Percentiles rank a stretch among this genome's conserved stretches.
Conservation (phyloP, 768 basidiomycete genomes). For the Psilocybe tampanensis region DNA sequence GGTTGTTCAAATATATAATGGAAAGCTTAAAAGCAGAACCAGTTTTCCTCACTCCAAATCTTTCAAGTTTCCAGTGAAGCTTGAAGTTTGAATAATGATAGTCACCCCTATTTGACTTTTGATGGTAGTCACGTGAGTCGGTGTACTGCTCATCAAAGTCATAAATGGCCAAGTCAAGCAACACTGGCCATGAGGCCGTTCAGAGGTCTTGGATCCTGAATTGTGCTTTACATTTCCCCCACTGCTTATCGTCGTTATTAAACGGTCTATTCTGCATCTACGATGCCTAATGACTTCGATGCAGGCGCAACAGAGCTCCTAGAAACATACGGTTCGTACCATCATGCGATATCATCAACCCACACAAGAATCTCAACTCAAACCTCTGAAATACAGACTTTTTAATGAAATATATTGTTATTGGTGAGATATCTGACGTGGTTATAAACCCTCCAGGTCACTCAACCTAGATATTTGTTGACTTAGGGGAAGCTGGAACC, state of each 20-base stretch:
- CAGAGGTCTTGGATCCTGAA: constrained; percentile 28
- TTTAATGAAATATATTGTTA: constrained; percentile 97
- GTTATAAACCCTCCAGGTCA: constrained; percentile 5
- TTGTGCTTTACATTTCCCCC: constrained; percentile 17
- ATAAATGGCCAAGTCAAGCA: constrained; percentile 22
- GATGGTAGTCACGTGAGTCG: constrained; percentile 13
- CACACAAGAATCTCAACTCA: not conserved
- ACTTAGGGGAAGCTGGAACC: constrained; percentile 89
- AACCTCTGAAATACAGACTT: constrained; percentile 66
- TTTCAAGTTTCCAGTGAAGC: too few relatives aligned
- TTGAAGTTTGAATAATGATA: too few relatives aligned
- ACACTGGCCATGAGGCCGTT: constrained; percentile 31
- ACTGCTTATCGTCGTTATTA: constrained; percentile 19
- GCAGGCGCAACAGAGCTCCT: constrained; percentile 89
- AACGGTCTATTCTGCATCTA: constrained; percentile 26
- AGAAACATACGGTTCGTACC: constrained; percentile 84
- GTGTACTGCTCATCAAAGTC: constrained; percentile 19
- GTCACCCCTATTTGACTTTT: too few relatives aligned
- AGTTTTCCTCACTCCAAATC: not conserved
- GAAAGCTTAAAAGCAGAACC: too few relatives aligned
- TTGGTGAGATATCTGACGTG: constrained; percentile 55
- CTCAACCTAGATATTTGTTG: constrained; percentile 4
- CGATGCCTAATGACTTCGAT: constrained; percentile 71
- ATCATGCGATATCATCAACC: not conserved
- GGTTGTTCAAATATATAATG: too few relatives aligned